These are phyloP conservation scores for Trichophyton schoenleinii DNA, from an alignment of 2,329 filamentous ascomycete genomes.

Conservation along the genomic window DNA sequence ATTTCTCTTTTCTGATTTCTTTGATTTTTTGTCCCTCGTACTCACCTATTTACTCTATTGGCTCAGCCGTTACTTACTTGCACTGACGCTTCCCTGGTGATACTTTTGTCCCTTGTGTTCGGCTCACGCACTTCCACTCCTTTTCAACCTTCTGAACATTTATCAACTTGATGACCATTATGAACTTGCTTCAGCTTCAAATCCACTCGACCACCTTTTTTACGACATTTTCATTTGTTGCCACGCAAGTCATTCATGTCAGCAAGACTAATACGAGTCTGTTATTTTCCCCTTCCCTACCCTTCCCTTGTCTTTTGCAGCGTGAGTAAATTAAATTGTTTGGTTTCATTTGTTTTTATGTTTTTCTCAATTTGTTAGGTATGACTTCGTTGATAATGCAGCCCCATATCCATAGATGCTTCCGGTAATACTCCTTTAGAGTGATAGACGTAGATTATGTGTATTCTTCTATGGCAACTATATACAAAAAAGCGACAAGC, in stretches of 20 bases:
- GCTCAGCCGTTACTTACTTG: background rate
- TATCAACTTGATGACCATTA: background rate
- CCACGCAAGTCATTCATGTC: background rate
- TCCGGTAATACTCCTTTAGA: background rate
- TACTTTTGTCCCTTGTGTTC: background rate
- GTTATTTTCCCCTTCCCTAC: background rate
- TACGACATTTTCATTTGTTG: constrained; percentile 24
- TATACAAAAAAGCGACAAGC: background rate
- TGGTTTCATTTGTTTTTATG: background rate
- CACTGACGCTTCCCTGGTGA: background rate
- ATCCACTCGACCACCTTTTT: constrained; percentile 22
- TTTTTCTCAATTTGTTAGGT: background rate
- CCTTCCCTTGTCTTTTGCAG: background rate
- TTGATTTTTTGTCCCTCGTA: background rate
- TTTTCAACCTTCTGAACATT: background rate
- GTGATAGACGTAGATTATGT: background rate
- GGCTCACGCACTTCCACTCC: background rate
- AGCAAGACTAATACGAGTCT: background rate
- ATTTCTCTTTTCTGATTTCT: background rate
- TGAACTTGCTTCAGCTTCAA: background rate
- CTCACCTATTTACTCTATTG: background rate
- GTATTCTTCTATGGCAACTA: background rate
- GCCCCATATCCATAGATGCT: background rate
- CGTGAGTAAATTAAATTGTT: background rate
- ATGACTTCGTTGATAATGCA: background rate